phyloP scores from a whole-genome alignment of 441 rosid species.

The Erodium trifolium region DNA sequence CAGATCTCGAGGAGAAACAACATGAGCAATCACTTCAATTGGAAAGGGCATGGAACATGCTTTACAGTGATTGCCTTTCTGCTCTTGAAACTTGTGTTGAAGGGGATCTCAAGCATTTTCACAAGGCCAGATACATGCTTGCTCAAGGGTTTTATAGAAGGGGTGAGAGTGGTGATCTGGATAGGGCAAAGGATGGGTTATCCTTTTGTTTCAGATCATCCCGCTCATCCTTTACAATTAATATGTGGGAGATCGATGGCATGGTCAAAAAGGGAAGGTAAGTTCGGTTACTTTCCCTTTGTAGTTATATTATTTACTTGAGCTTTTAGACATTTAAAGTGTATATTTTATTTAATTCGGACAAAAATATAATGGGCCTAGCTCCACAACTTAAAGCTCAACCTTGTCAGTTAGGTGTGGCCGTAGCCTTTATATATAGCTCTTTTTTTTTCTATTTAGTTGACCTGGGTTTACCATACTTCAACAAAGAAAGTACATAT shows the following conservation, averaged over 20 bases:
- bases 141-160: constrained; percentile 81
- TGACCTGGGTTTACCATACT: no score
- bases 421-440: no score
- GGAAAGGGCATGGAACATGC: constrained; percentile 81
- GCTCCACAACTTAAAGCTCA: no score
- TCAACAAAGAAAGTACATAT: constrained; percentile 5
- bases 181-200: constrained; percentile 91
- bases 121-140: constrained; percentile 95
- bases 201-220: constrained; percentile 96
- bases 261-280: constrained; percentile 97
- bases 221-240: constrained; percentile 88
- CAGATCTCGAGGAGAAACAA: constrained; percentile 31
- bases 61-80: constrained; percentile 82
- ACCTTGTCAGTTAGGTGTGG: no score
- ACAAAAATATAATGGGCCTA: no score
- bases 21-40: constrained; percentile 37
- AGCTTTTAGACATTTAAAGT: constrained; percentile 5
- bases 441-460: no score
- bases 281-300: constrained; percentile 17
- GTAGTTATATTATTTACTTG: constrained; percentile 7
- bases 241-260: constrained; percentile 99
- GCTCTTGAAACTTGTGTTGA: constrained; percentile 87
- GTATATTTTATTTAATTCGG: no score
- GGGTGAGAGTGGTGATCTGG: constrained; percentile 72
- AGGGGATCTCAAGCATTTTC: constrained; percentile 99